Evolutionary conservation across 208 protist species (phyloP).

Genomic region (Leptomonas seymouri): DNA sequence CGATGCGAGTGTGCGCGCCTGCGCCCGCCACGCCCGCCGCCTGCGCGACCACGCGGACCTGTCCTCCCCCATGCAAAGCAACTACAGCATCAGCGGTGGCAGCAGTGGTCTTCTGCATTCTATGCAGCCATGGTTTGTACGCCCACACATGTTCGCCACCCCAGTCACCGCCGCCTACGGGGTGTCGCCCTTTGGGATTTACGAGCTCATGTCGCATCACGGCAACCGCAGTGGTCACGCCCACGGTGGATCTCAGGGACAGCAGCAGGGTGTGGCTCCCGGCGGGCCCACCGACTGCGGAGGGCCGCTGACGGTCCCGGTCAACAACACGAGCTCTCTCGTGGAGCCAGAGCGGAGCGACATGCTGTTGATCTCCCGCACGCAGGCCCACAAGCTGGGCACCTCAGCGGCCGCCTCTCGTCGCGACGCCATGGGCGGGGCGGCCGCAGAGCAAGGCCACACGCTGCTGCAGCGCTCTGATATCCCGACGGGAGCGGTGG

Average conservation of each 20-base stretch:
- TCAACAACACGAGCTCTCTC: constrained; percentile 27
- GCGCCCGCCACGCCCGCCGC: constrained; percentile 24
- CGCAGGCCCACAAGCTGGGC: constrained; percentile 17
- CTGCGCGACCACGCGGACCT: constrained; percentile 22
- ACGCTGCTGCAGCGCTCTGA: constrained; percentile 28
- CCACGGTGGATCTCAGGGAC: not conserved
- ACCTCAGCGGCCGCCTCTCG: not conserved
- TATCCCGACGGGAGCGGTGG: constrained; percentile 26
- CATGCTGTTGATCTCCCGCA: constrained; percentile 12
- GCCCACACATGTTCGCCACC: constrained; percentile 60
- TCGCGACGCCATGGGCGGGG: not conserved
- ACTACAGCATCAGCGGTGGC: constrained; percentile 15
- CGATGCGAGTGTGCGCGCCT: constrained; percentile 42
- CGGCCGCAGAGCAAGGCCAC: constrained; percentile 20
- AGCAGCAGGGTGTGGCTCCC: not conserved
- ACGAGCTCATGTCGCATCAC: constrained; percentile 38
- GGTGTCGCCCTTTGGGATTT: constrained; percentile 51
- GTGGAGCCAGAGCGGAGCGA: constrained; percentile 31
- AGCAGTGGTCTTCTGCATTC: constrained; percentile 28
- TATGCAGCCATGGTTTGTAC: constrained; percentile 73
- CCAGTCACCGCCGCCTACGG: constrained; percentile 35
- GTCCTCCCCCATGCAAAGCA: constrained; percentile 22
- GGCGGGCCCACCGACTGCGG: not conserved
- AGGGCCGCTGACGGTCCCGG: not conserved
- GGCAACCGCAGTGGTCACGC: constrained; percentile 1